These are phyloP conservation scores for Auricularia auricula-judae DNA, from an alignment of 768 basidiomycete species.

Conservation along the genomic window DNA sequence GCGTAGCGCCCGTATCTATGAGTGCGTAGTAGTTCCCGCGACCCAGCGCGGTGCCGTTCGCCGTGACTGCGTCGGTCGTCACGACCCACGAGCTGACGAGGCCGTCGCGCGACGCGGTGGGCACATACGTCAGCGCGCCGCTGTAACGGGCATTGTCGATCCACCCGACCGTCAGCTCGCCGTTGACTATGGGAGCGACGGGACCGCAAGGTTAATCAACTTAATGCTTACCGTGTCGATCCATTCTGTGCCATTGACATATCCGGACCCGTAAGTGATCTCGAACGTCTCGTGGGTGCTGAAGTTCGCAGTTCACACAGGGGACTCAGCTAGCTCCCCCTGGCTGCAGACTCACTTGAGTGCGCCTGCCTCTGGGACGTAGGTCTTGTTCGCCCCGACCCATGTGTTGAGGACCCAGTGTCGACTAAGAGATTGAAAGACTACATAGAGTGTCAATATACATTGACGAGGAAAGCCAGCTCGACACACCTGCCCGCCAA, in stretches of 20 bases:
- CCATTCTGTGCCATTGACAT: slow-evolving; percentile 2
- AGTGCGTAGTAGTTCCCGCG: neutral
- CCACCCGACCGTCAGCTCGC: slow-evolving; percentile 6
- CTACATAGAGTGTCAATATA: too few relatives aligned
- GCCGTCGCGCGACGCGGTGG: neutral
- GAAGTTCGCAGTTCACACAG: neutral
- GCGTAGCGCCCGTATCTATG: neutral
- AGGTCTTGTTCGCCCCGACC: slow-evolving; percentile 1
- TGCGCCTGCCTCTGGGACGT: neutral
- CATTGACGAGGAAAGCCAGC: too few relatives aligned
- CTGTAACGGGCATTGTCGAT: slow-evolving; percentile 2
- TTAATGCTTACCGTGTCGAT: slow-evolving; percentile 1
- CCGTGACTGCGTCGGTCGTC: neutral
- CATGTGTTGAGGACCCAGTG: slow-evolving; percentile 3
- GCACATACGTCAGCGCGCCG: slow-evolving; percentile 2
- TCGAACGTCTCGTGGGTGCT: slow-evolving; percentile 2
- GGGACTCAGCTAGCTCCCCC: neutral
- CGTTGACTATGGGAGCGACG: neutral
- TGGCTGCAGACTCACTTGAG: neutral
- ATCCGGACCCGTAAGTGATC: slow-evolving; percentile 1
- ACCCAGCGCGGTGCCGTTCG: neutral
- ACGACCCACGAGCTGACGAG: neutral
- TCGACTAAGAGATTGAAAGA: slow-evolving; percentile 5
- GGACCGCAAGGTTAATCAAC: neutral
- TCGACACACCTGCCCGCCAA: neutral